Evolutionary conservation across 768 basidiomycete species (phyloP).

Genomic region (Porpolomopsis calyptriformis): DNA sequence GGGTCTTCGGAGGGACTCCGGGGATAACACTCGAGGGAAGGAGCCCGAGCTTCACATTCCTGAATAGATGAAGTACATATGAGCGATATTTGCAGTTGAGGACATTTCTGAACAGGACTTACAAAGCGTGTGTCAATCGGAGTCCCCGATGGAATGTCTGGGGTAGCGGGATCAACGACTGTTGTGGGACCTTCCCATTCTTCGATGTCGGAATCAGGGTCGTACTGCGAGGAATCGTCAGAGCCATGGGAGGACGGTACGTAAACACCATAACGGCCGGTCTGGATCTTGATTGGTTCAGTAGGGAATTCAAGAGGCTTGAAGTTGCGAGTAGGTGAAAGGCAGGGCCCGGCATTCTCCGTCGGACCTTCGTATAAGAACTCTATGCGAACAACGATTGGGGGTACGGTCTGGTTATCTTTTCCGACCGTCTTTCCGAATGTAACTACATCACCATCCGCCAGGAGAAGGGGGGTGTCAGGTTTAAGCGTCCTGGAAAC

Average conservation of each 20-base stretch:
- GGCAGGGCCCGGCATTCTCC: background rate
- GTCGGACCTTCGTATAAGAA: constrained; percentile 29
- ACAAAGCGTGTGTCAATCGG: no score
- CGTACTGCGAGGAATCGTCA: constrained; percentile 25
- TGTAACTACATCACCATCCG: constrained; percentile 61
- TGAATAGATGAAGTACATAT: no score
- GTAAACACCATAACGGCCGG: constrained; percentile 59
- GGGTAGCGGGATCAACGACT: constrained; percentile 12
- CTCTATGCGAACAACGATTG: constrained; percentile 52
- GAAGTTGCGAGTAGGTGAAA: background rate
- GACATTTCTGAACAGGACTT: no score
- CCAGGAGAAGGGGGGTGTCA: constrained; percentile 45
- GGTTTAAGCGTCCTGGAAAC: constrained; percentile 39
- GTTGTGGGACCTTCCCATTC: constrained; percentile 28
- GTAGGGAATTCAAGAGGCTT: background rate
- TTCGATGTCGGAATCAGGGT: constrained; percentile 45
- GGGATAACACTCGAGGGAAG: no score
- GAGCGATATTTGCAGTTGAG: no score
- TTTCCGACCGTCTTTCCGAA: constrained; percentile 70
- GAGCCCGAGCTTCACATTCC: no score
- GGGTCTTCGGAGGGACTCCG: no score
- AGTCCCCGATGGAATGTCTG: no score
- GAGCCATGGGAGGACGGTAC: constrained; percentile 33
- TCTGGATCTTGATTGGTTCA: constrained; percentile 8
- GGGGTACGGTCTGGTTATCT: constrained; percentile 48